Base-by-base conservation (phyloP, 306 rosid genomes). In the Prunus armeniaca region DNA sequence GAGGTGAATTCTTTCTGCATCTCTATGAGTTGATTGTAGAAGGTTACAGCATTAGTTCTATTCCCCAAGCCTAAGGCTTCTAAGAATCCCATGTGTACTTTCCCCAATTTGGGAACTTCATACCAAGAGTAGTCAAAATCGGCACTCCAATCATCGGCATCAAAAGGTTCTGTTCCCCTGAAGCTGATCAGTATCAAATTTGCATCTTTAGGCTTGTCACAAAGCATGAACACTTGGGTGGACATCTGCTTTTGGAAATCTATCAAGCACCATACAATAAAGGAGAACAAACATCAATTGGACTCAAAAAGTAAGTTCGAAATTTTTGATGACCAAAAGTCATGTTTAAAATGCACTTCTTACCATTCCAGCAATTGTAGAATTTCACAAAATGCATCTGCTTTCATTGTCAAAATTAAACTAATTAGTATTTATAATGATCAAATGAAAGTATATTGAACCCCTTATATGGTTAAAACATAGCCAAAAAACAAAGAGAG, bases 41-140 rank as follows among this genome's bases (percentile, higher is more conserved):
- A 90, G 78, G 87, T 84, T 32, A 38, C 52, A n/a, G 65, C 82
- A 34, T 84, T 60, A 13, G 58, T 67, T 85, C 96, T 82, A 76
- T 56, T 87, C 34, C 96, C 93, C 64, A 90, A 75, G 67, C 97
- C 97, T 38, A 92, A 85, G 77, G 97, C 96, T 82, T 93, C 97
- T 30, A 89, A 71, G 87, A 93, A 93, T 10, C 97, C 96, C 75
- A 89, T 86, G 80, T 93, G 96, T 62, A 90, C 67, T 83, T 89
- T 90, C 2, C 97, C 96, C 67, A 86, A 34, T 20, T 88, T 50
- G 6, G 93, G 91, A 67, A 87, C 84, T 67, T 89, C 91, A 79
- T 86, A 93, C 93, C 96, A 90, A 55, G 92, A 90, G 84, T 87
- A 93, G 73, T 89, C 97, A 76, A 90, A 90, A 79, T 93, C 97